Evolutionary conservation across 2,329 filamentous ascomycete genomes (phyloP).

Genomic region (Trichoderma afroharzianum): DNA sequence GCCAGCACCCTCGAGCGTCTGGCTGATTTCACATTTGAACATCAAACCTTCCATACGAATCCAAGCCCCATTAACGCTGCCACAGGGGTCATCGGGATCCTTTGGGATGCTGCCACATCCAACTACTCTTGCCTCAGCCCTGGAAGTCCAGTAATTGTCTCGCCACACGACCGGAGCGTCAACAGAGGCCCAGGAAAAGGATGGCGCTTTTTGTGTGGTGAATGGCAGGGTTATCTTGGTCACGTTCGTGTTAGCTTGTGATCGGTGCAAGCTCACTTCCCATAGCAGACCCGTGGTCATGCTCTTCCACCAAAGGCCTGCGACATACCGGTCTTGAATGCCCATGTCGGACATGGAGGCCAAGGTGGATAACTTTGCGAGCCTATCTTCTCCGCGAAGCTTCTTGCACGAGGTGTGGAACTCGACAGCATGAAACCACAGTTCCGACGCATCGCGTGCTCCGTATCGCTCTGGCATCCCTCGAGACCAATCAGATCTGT

Average conservation of each 20-base stretch:
- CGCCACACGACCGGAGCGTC: background rate
- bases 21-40: background rate
- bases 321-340: background rate
- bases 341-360: background rate
- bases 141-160: background rate
- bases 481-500: background rate
- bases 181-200: constrained; percentile 15
- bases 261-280: background rate
- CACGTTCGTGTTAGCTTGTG: background rate
- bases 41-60: background rate
- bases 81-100: background rate
- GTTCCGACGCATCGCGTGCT: background rate
- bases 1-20: background rate
- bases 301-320: constrained; percentile 5
- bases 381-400: background rate
- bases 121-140: background rate
- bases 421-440: constrained; percentile 2
- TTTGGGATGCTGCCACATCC: background rate
- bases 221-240: background rate
- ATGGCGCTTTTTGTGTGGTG: background rate
- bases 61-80: background rate
- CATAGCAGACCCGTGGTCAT: constrained; percentile 9
- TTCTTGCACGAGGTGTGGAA: background rate
- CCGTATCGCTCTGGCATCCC: background rate
- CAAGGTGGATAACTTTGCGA: background rate